Evolutionary conservation across 495 filamentous ascomycete genomes (phyloP).

Genomic region (Parathielavia hyrcaniae): DNA sequence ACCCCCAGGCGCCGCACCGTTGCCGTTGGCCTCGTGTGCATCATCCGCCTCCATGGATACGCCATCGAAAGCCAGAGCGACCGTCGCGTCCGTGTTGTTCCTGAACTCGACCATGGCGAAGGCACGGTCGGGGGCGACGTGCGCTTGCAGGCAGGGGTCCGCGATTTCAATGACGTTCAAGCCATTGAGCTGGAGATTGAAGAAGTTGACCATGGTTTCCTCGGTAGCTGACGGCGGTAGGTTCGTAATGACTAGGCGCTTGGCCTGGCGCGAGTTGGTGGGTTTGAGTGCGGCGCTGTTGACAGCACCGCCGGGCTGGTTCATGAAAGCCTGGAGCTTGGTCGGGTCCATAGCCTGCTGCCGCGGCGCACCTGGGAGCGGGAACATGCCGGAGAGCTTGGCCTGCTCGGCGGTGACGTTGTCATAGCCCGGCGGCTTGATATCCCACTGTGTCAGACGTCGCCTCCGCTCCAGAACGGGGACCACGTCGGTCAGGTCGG

Average conservation of each 20-base stretch:
- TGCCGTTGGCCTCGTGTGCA: slow-evolving; percentile 47
- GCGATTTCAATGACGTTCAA: slow-evolving; percentile 78
- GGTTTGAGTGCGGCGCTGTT: slow-evolving; percentile 79
- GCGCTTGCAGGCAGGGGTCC: slow-evolving; percentile 81
- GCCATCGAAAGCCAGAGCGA: slow-evolving; percentile 84
- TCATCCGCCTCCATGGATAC: slow-evolving; percentile 76
- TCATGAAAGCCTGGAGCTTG: slow-evolving; percentile 92
- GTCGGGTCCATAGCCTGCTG: slow-evolving; percentile 95
- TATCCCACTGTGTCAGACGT: slow-evolving; percentile 96
- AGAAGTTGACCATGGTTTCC: slow-evolving; percentile 71
- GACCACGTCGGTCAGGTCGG: slow-evolving; percentile 80
- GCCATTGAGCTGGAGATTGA: slow-evolving; percentile 93
- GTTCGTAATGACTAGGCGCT: slow-evolving; percentile 82
- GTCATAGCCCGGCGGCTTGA: slow-evolving; percentile 96
- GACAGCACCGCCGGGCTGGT: slow-evolving; percentile 64
- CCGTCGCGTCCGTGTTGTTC: slow-evolving; percentile 76
- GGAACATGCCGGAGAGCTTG: slow-evolving; percentile 99
- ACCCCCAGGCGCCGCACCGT: slow-evolving; percentile 50
- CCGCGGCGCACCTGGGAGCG: slow-evolving; percentile 87
- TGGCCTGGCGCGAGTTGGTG: slow-evolving; percentile 85
- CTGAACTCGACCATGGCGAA: slow-evolving; percentile 93
- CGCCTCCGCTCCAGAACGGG: slow-evolving; percentile 77
- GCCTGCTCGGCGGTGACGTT: slow-evolving; percentile 98
- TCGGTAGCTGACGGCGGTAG: slow-evolving; percentile 62
- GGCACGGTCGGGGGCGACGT: slow-evolving; percentile 66